A percentile compares a stretch with the other conserved stretches of the same genome.
Conservation (phyloP, 805 yeast species). For the Monosporozyma aquatica region DNA sequence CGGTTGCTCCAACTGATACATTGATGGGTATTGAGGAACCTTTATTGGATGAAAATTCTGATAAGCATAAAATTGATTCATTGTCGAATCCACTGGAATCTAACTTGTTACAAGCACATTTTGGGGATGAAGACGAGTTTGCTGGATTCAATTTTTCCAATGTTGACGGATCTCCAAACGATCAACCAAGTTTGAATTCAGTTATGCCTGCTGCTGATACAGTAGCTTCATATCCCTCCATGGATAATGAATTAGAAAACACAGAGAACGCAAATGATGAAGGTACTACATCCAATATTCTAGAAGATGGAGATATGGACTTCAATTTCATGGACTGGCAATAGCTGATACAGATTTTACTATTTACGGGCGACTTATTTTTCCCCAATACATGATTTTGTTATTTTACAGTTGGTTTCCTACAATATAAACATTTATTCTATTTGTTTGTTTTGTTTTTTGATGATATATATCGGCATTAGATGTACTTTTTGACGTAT, state of each 20-base stretch:
- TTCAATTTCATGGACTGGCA: constrained; percentile 25
- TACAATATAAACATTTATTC: too few species aligned
- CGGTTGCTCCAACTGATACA: neutral
- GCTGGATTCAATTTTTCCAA: neutral
- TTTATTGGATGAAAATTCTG: neutral
- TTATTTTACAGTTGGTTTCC: too few species aligned
- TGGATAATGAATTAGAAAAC: constrained; percentile 1
- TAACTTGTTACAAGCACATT: neutral
- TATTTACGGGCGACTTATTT: neutral
- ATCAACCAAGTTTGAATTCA: neutral
- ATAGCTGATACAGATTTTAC: too few species aligned
- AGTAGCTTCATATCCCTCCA: neutral
- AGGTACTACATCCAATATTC: constrained; percentile 9
- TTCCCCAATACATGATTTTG: too few species aligned
- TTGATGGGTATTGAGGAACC: neutral
- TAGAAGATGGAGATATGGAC: constrained; percentile 17
- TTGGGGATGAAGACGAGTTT: constrained; percentile 2
- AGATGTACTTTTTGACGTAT: too few species aligned
- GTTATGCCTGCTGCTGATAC: constrained; percentile 1
- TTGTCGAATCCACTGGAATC: neutral
- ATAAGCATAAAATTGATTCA: neutral
- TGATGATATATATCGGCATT: too few species aligned
- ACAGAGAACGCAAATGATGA: neutral
- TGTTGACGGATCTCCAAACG: neutral
- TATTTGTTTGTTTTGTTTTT: too few species aligned